Evolutionary conservation across 2,329 filamentous ascomycete genomes (phyloP), one percentile per base, ranked within the genome.

Genomic region (Microsporum ferrugineum): DNA sequence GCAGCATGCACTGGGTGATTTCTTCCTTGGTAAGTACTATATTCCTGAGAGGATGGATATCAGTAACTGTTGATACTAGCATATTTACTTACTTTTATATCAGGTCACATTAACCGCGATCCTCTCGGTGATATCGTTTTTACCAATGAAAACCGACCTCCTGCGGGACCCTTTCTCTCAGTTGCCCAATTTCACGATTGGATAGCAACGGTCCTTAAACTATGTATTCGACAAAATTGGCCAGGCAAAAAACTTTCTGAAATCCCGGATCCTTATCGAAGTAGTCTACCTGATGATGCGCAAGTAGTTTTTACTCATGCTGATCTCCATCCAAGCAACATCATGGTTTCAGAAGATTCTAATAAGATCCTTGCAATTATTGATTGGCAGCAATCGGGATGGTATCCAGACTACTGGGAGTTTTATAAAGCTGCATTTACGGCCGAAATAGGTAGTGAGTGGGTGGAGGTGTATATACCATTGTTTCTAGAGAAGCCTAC

Each of bases 301-400:
- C 60, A 63, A 10, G 72, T 74, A 34, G 69, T 66, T 17, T 73
- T 73, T 59, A 74, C 70, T 1, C 71, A 74, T 62, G 66, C 65
- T 31, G 72, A 75, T 65, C 67, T 75, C 39, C 70, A 73, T 63
- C 70, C 58, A 36, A 70, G 67, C 47, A 74, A 73, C 47, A 67
- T 74, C 43, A 67, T 73, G n/a, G 49, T 72, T 29, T 66, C 67
- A 17, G 56, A 56, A 31, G 17, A 61, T 23, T 70, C 62, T 8
- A 66, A 65, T 49, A 62, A 58, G 61, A 61, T 69, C 59, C 45
- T 68, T 58, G 68, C 68, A 41, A 45, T 72, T 55, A 61, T 68
- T 56, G 67, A 69, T 58, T 69, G 66, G 66, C 65, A 66, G 62
- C 67, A 70, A 60, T 64, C 65, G 33, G 67, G 62, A 34, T 68